A percentile compares a stretch with the other conserved stretches of the same genome.
phyloP scores from a whole-genome alignment of 495 filamentous ascomycete species.

The Penicillium ucsense region DNA sequence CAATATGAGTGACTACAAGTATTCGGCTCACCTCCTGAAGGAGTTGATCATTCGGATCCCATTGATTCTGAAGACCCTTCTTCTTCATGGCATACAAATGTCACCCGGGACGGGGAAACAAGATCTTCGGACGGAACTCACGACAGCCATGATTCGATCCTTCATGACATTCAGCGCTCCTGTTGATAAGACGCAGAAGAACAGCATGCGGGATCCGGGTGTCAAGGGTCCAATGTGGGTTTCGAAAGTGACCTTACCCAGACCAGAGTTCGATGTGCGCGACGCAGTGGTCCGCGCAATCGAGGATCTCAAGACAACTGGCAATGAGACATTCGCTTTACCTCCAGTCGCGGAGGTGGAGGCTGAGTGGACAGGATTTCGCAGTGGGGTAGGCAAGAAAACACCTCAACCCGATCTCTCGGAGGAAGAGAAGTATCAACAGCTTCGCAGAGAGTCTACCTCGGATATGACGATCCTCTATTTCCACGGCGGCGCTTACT shows the following conservation, averaged over 20 bases:
- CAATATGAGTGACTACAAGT: slow-evolving; percentile 27
- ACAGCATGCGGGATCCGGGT: slow-evolving; percentile 49
- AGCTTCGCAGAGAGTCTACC: slow-evolving; percentile 59
- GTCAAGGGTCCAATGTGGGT: slow-evolving; percentile 79
- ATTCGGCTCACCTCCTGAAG: slow-evolving; percentile 30
- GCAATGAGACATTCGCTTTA: slow-evolving; percentile 37
- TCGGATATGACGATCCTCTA: slow-evolving; percentile 66
- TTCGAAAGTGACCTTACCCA: slow-evolving; percentile 50
- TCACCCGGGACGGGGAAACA: slow-evolving; percentile 63
- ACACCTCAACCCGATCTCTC: slow-evolving; percentile 47
- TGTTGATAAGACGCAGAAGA: slow-evolving; percentile 54
- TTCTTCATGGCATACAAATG: slow-evolving; percentile 55
- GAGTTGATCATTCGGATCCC: slow-evolving; percentile 51
- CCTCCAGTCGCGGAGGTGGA: slow-evolving; percentile 52
- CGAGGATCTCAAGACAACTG: slow-evolving; percentile 45
- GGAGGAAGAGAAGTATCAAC: slow-evolving; percentile 61
- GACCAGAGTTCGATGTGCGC: slow-evolving; percentile 47
- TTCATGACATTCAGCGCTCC: slow-evolving; percentile 40
- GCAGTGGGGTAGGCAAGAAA: slow-evolving; percentile 45
- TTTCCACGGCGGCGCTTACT: slow-evolving; percentile 87
- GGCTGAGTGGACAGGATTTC: slow-evolving; percentile 82
- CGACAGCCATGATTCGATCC: slow-evolving; percentile 57
- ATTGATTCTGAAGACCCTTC: slow-evolving; percentile 53
- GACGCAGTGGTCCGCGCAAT: slow-evolving; percentile 53
- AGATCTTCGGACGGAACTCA: slow-evolving; percentile 69